Conservation (phyloP, 2,329 filamentous ascomycete species). For the Escovopsis weberi region DNA sequence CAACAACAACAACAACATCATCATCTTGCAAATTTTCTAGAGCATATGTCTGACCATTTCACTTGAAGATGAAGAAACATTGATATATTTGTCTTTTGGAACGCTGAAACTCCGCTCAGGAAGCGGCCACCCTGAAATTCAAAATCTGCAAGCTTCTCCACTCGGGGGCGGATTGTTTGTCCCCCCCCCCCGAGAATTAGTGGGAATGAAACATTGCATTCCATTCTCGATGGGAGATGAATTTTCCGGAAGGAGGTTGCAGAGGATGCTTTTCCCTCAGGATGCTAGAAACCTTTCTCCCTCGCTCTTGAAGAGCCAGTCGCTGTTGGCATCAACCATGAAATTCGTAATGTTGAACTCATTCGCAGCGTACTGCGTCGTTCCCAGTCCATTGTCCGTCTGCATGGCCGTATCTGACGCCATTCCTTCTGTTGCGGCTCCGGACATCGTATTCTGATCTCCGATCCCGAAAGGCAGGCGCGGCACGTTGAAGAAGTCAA, state of each 20-base stretch:
- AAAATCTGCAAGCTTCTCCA: too few species aligned
- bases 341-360: slow-evolving; percentile 70
- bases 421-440: slow-evolving; percentile 10
- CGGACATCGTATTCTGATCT: slow-evolving; percentile 19
- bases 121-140: too few species aligned
- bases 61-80: too few species aligned
- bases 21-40: too few species aligned
- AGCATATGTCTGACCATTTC: too few species aligned
- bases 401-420: slow-evolving; percentile 13
- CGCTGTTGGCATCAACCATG: slow-evolving; percentile 58
- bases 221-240: too few species aligned
- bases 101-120: too few species aligned
- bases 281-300: slow-evolving; percentile 15
- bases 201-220: too few species aligned
- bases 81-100: too few species aligned
- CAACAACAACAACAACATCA: too few species aligned
- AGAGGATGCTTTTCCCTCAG: not conserved
- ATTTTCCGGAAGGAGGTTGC: not conserved
- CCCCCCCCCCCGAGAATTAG: too few species aligned
- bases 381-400: slow-evolving; percentile 12
- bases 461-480: slow-evolving; percentile 37
- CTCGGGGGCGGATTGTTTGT: too few species aligned
- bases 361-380: slow-evolving; percentile 24
- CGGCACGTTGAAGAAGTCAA: slow-evolving; percentile 90
- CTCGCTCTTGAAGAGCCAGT: slow-evolving; percentile 56